phyloP scores from a whole-genome alignment of 192 early-diverging fungal species.

The Dissophora globulifera region DNA sequence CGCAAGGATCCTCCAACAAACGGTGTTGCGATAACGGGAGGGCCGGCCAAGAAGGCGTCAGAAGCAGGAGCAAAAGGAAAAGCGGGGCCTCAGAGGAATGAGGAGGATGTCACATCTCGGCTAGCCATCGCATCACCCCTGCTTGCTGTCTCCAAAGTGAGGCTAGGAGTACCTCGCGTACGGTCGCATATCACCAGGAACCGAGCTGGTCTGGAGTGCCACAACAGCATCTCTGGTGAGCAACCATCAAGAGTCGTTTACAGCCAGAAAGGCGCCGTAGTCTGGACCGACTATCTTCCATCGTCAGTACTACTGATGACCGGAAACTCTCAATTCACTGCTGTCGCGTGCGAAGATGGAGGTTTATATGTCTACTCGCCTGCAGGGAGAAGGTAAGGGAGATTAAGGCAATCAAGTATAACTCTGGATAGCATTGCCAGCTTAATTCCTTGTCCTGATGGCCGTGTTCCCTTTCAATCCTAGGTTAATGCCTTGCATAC shows the following conservation, averaged over 20 bases:
- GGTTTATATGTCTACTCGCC: slow-evolving; percentile 71
- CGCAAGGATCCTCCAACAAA: slow-evolving; percentile 49
- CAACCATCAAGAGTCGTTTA: slow-evolving; percentile 59
- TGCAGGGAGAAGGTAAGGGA: slow-evolving; percentile 75
- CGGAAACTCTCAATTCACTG: slow-evolving; percentile 67
- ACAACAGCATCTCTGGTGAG: slow-evolving; percentile 38
- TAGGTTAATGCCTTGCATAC: slow-evolving; percentile 75
- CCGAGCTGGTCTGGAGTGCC: slow-evolving; percentile 39
- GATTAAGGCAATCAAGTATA: not conserved
- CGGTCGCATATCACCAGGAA: slow-evolving; percentile 51
- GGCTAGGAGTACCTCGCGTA: slow-evolving; percentile 60
- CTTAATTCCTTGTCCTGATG: no score
- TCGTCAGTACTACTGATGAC: slow-evolving; percentile 68
- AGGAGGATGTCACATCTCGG: slow-evolving; percentile 31
- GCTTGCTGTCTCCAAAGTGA: slow-evolving; percentile 56
- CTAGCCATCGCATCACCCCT: slow-evolving; percentile 53
- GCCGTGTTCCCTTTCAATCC: no score
- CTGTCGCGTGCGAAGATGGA: slow-evolving; percentile 73
- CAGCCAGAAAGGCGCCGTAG: slow-evolving; percentile 54
- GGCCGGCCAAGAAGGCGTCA: slow-evolving; percentile 27
- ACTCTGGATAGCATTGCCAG: no score
- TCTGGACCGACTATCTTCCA: slow-evolving; percentile 72
- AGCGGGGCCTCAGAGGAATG: slow-evolving; percentile 9
- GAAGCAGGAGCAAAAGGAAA: slow-evolving; percentile 25
- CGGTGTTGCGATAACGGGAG: slow-evolving; percentile 7